A percentile compares a stretch with the other conserved stretches of the same genome.
Conservation (phyloP, 2,329 filamentous ascomycete genomes). For the Penicillium sp. region DNA sequence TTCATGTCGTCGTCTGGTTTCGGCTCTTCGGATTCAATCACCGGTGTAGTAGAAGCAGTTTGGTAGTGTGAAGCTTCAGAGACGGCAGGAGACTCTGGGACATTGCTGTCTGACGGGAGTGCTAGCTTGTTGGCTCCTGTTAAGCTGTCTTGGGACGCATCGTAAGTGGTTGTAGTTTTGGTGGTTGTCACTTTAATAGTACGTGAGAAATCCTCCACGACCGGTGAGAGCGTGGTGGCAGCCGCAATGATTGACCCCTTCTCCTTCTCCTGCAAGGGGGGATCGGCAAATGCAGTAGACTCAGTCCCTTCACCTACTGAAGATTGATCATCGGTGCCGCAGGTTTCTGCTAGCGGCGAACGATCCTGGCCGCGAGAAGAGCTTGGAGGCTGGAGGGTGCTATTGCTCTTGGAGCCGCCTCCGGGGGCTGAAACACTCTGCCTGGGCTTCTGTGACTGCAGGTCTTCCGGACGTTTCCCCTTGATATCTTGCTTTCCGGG, state of each 20-base stretch:
- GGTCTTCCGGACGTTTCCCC: slow-evolving; percentile 19
- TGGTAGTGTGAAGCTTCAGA: slow-evolving; percentile 46
- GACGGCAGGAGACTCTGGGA: slow-evolving; percentile 32
- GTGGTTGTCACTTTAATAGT: slow-evolving; percentile 14
- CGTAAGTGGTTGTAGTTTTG: slow-evolving; percentile 13
- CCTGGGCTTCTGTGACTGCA: slow-evolving; percentile 22
- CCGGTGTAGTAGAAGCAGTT: slow-evolving; percentile 46
- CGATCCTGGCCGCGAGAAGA: slow-evolving; percentile 27
- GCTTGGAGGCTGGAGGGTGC: slow-evolving; percentile 29
- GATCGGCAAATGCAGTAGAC: slow-evolving; percentile 16
- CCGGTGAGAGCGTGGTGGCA: slow-evolving; percentile 25
- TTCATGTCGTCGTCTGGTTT: slow-evolving; percentile 19
- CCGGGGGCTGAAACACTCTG: slow-evolving; percentile 27
- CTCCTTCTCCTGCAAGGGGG: slow-evolving; percentile 20
- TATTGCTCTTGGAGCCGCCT: slow-evolving; percentile 25
- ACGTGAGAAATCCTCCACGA: slow-evolving; percentile 30
- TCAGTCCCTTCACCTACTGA: slow-evolving; percentile 22
- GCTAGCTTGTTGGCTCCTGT: slow-evolving; percentile 24
- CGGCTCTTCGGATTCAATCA: slow-evolving; percentile 33
- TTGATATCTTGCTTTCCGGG: slow-evolving; percentile 22
- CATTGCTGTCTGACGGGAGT: slow-evolving; percentile 23
- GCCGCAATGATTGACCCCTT: slow-evolving; percentile 17
- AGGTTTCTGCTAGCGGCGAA: slow-evolving; percentile 38
- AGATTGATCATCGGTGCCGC: slow-evolving; percentile 33
- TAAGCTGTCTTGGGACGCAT: slow-evolving; percentile 25